Base-by-base conservation (phyloP, 2,329 filamentous ascomycete species). In the Claviceps lovelessii region DNA sequence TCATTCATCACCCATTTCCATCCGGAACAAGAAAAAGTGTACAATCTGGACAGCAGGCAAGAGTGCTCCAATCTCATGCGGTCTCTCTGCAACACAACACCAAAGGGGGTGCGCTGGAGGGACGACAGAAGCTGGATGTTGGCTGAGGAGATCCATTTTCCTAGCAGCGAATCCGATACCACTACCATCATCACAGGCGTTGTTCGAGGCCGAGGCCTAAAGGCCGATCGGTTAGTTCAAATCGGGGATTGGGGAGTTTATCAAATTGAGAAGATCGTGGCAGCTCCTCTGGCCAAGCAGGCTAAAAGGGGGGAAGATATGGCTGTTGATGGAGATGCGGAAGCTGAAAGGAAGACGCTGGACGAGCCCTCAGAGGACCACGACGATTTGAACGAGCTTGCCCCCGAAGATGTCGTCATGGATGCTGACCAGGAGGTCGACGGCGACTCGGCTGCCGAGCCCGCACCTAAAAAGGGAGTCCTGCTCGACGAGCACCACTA, bases 401-500 rank as follows among this genome's bases (percentile, higher is more conserved):
- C 93, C 0, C 91, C 90, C 0, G 91, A 97, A 66, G 89, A 91
- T 63, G 79, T 84, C 3, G 75, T 81, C 56, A 93, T 95, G 88
- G 69, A 76, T 28, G 70, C 69, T 29, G 86, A 88, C 58, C 78
- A 81, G 28, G 71, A 73, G 33, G 45, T 13, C 28, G 72, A 73
- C 17, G 70, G 68, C 59, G 67, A 67, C 35, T 67, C 70, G 62
- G 60, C 61, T 3, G 55, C 56, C 6, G 61, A 61, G 11, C 66
- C 68, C 4, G 72, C 74, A 2, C 75, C 77, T 47, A 84, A 84
- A 65, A 95, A 91, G 71, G 93, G 91, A 59, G 93, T 98, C 1
- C 73, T 98, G 45, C 76, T 98, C 10, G 93, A 98, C 61, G 91
- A 97, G 61, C 91, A 98, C 68, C 91, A 97, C 67, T 98, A 98